Evolutionary conservation across 768 basidiomycete species (phyloP).

Genomic region (Wakefieldia striispora): DNA sequence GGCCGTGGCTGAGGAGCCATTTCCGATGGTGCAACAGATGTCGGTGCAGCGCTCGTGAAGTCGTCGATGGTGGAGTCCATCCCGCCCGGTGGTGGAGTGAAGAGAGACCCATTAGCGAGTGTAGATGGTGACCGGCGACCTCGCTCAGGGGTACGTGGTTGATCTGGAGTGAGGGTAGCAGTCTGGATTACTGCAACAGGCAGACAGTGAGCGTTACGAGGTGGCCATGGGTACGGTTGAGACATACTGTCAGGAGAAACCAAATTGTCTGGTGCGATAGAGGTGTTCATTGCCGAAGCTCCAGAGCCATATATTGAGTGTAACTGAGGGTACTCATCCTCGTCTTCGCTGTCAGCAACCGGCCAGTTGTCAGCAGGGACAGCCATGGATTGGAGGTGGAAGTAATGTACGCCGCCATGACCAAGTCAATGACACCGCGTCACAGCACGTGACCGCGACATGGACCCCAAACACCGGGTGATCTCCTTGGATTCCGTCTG

Average conservation of each 20-base stretch:
- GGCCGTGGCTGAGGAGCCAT: slow-evolving; percentile 13
- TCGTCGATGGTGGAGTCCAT: slow-evolving; percentile 9
- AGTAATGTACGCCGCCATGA: neutral
- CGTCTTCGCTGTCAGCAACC: slow-evolving; percentile 51
- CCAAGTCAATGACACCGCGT: slow-evolving; percentile 3
- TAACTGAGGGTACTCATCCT: slow-evolving; percentile 14
- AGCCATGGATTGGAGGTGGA: slow-evolving; percentile 10
- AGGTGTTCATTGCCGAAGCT: neutral
- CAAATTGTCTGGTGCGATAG: neutral
- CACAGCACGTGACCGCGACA: slow-evolving; percentile 28
- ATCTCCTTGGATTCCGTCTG: too few relatives aligned
- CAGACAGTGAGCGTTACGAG: neutral
- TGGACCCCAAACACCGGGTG: too few relatives aligned
- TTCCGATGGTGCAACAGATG: neutral
- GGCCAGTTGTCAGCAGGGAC: slow-evolving; percentile 36
- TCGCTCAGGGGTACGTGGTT: slow-evolving; percentile 14
- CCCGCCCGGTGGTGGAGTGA: slow-evolving; percentile 25
- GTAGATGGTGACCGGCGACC: slow-evolving; percentile 2
- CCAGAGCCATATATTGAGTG: neutral
- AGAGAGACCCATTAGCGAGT: slow-evolving; percentile 20
- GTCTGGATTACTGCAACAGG: slow-evolving; percentile 22
- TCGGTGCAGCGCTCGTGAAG: slow-evolving; percentile 14
- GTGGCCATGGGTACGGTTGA: neutral
- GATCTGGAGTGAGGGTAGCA: slow-evolving; percentile 12
- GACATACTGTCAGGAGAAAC: slow-evolving; percentile 9